Percentiles rank a stretch among this genome's conserved stretches.
phyloP scores from a whole-genome alignment of 805 yeast genomes.

The Yamadazyma insecticola region DNA sequence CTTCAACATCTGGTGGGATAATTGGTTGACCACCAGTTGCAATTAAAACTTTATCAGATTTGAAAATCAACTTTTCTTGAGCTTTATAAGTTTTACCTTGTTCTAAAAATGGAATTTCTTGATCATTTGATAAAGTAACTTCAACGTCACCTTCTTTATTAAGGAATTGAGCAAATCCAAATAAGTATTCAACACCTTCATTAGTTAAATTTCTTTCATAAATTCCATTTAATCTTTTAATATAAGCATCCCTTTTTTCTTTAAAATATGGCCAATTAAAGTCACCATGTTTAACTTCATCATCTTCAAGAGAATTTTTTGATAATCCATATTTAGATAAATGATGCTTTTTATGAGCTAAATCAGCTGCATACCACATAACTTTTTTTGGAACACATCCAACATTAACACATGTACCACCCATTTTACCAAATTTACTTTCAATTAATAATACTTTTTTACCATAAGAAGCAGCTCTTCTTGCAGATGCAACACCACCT shows the following conservation, averaged over 20 bases:
- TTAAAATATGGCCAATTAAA: conserved; percentile 85
- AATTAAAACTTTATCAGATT: conserved; percentile 79
- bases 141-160: conserved; percentile 66
- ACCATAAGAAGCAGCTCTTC: conserved; percentile 93
- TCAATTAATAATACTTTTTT: conserved; percentile 84
- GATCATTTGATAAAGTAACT: conserved; percentile 50
- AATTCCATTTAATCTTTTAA: conserved; percentile 83
- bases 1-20: conserved; percentile 65
- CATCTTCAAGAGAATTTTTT: conserved; percentile 41
- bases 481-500: conserved; percentile 98
- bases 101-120: conserved; percentile 31
- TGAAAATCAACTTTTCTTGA: conserved; percentile 54
- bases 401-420: conserved; percentile 98
- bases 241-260: conserved; percentile 87
- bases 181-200: conserved; percentile 84
- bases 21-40: conserved; percentile 93
- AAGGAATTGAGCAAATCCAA: conserved; percentile 80
- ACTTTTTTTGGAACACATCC: conserved; percentile 99
- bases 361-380: conserved; percentile 96
- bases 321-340: conserved; percentile 82
- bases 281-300: conserved; percentile 42
- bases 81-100: conserved; percentile 27
- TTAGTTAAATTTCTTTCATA: conserved; percentile 82
- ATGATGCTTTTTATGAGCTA: conserved; percentile 69
- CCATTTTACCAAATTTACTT: conserved; percentile 61